Percentiles rank a stretch among this genome's conserved stretches.
phyloP scores from a whole-genome alignment of 306 rosid species.

The Clitoria ternatea region DNA sequence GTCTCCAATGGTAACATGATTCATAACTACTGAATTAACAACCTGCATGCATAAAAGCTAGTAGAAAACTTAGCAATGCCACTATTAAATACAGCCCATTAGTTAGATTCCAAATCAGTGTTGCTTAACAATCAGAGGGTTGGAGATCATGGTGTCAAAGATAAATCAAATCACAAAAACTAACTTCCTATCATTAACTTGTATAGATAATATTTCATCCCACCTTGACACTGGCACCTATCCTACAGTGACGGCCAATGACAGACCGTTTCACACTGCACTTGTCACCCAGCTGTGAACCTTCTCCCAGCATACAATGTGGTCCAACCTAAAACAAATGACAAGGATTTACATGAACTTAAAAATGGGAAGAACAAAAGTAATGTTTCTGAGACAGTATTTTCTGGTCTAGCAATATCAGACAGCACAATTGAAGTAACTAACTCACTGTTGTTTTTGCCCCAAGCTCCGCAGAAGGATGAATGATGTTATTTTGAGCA shows the following conservation, averaged over 20 bases:
- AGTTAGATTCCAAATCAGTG: background rate
- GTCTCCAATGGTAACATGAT: constrained; percentile 89
- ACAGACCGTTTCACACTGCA: constrained; percentile 97
- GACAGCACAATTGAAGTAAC: constrained; percentile 14
- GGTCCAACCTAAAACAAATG: constrained; percentile 86
- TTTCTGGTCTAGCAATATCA: too few species aligned
- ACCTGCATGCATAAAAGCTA: constrained; percentile 41
- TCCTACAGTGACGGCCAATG: constrained; percentile 98
- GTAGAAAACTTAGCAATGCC: background rate
- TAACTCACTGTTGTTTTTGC: constrained; percentile 87
- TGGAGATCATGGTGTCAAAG: background rate
- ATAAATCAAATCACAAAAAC: constrained; percentile 7
- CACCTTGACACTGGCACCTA: constrained; percentile 97
- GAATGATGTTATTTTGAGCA: constrained; percentile 75
- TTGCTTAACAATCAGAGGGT: background rate
- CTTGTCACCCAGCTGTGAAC: constrained; percentile 94
- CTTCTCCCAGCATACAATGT: constrained; percentile 98
- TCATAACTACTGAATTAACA: constrained; percentile 86
- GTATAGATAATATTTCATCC: constrained; percentile 19
- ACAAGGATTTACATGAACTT: constrained; percentile 15
- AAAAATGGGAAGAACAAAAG: constrained; percentile 1
- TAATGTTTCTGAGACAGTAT: constrained; percentile 18
- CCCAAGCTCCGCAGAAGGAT: constrained; percentile 87
- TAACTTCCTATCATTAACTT: constrained; percentile 16
- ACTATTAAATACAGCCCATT: background rate